Conservation (phyloP, 2,329 filamentous ascomycete genomes). For the Arthrobotrys conoides region DNA sequence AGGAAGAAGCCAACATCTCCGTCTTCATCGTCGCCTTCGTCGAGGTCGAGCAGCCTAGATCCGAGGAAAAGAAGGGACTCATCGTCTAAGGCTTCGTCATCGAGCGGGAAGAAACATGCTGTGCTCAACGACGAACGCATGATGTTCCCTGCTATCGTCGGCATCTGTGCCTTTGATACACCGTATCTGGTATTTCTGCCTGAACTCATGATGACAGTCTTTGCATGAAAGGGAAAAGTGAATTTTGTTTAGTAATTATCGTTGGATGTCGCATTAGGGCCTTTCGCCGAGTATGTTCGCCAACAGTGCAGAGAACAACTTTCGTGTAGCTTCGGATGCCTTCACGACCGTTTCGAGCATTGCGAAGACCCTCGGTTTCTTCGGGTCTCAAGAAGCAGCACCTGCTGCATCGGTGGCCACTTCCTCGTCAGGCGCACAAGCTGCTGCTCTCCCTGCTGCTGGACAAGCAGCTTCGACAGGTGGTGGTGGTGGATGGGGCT, state of each 20-base stretch:
- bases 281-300: conserved; percentile 82
- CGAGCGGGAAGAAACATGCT: conserved; percentile 57
- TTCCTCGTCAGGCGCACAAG: conserved; percentile 66
- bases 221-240: neutral
- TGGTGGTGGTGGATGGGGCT: conserved; percentile 75
- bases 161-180: conserved; percentile 92
- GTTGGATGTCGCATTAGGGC: conserved; percentile 48
- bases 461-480: conserved; percentile 65
- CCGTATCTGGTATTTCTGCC: conserved; percentile 79
- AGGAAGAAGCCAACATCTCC: conserved; percentile 65
- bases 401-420: conserved; percentile 65
- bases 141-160: conserved; percentile 95
- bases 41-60: conserved; percentile 45
- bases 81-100: conserved; percentile 63
- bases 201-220: conserved; percentile 66
- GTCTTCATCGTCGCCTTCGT: conserved; percentile 63
- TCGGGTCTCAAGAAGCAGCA: conserved; percentile 63
- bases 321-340: conserved; percentile 79
- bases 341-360: conserved; percentile 76
- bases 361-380: conserved; percentile 64
- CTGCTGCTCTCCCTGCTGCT: conserved; percentile 68
- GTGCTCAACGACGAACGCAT: conserved; percentile 72
- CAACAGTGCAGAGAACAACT: conserved; percentile 87
- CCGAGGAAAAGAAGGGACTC: conserved; percentile 40
- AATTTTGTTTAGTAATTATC: conserved; percentile 25